phyloP scores from a whole-genome alignment of 2,329 filamentous ascomycete genomes.

The Fusarium penzigii region DNA sequence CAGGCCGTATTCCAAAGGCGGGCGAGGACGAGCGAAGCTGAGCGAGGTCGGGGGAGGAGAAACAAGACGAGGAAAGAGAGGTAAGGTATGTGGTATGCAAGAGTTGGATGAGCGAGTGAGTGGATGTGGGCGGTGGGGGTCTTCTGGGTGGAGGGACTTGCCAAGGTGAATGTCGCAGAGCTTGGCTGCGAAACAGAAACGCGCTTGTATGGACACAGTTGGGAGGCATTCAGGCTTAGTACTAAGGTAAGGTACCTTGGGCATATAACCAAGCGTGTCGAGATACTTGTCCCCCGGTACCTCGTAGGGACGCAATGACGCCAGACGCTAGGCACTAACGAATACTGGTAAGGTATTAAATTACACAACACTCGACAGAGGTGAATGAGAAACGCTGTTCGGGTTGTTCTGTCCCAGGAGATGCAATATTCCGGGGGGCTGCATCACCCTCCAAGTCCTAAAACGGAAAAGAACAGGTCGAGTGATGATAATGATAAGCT shows the following conservation, averaged over 20 bases:
- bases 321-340: neutral
- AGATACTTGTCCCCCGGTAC: neutral
- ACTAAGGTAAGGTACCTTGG: neutral
- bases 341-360: too few species aligned
- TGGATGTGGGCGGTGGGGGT: slow-evolving; percentile 29
- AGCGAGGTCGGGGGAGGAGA: slow-evolving; percentile 20
- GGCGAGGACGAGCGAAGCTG: slow-evolving; percentile 13
- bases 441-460: neutral
- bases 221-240: too few species aligned
- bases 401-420: neutral
- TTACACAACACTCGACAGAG: neutral
- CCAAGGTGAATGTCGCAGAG: slow-evolving; percentile 7
- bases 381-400: too few species aligned
- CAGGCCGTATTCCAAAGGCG: slow-evolving; percentile 5
- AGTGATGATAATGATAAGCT: neutral
- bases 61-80: neutral
- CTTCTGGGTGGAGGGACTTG: slow-evolving; percentile 22
- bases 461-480: neutral
- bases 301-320: neutral
- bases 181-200: slow-evolving; percentile 11
- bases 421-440: neutral
- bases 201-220: neutral
- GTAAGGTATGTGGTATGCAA: slow-evolving; percentile 5
- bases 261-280: neutral
- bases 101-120: slow-evolving; percentile 19